A percentile compares a stretch with the other conserved stretches of the same genome.
Conservation (phyloP, 2,329 filamentous ascomycete genomes). For the Apiospora phragmitis region DNA sequence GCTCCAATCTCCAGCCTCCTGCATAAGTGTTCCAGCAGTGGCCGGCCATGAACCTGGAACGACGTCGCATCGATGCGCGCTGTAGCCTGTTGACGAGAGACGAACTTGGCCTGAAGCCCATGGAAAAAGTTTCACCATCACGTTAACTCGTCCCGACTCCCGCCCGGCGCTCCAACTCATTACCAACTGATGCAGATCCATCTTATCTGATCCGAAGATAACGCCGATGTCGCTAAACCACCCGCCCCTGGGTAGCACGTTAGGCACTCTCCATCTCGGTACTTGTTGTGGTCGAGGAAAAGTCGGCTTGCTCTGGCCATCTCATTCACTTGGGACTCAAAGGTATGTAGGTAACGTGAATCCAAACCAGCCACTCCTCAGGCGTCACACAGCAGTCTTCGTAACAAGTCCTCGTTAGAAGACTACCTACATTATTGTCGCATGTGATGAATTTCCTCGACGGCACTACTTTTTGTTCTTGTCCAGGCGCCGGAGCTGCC, state of each 20-base stretch:
- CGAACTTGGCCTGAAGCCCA: background rate
- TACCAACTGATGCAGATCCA: conserved; percentile 32
- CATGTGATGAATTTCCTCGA: background rate
- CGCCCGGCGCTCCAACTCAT: background rate
- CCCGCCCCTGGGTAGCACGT: too few relatives aligned
- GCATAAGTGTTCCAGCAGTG: background rate
- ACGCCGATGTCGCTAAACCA: conserved; percentile 42
- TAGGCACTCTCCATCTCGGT: background rate
- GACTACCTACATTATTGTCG: background rate
- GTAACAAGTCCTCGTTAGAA: background rate
- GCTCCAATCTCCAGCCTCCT: background rate
- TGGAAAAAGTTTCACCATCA: conserved; percentile 1
- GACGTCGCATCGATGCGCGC: background rate
- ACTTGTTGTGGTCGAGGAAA: background rate
- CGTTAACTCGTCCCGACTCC: conserved; percentile 1
- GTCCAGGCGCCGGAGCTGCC: background rate
- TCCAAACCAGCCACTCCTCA: background rate
- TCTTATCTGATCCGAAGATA: conserved; percentile 59
- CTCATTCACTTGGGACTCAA: background rate
- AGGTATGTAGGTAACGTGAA: background rate
- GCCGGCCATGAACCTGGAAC: background rate
- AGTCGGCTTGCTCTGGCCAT: background rate
- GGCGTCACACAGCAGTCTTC: background rate
- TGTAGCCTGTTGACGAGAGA: background rate
- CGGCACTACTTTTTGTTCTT: background rate